Evolutionary conservation across 176 grass and related monocot genomes (phyloP).

Genomic region (Triticum dicoccoides): DNA sequence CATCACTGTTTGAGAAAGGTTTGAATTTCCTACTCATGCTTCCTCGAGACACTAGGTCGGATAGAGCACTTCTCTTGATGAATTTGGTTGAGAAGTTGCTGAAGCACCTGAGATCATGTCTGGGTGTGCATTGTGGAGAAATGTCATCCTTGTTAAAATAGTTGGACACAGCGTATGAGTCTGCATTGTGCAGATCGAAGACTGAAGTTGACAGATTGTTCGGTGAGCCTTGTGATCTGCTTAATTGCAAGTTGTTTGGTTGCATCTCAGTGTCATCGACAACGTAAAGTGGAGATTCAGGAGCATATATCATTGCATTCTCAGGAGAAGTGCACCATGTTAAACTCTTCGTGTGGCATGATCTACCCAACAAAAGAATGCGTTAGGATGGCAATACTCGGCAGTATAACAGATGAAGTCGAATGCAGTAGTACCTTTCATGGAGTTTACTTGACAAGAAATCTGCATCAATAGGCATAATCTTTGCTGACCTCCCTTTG

Average conservation of each 20-base stretch:
- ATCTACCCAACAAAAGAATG: slow-evolving; percentile 33
- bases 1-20: slow-evolving; percentile 57
- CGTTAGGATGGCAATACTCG: background rate
- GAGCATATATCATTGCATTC: slow-evolving; percentile 52
- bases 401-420: background rate
- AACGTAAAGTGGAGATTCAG: slow-evolving; percentile 46
- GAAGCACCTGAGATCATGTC: slow-evolving; percentile 75
- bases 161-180: slow-evolving; percentile 35
- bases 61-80: slow-evolving; percentile 51
- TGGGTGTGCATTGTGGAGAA: slow-evolving; percentile 49
- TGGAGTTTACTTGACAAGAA: slow-evolving; percentile 55
- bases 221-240: slow-evolving; percentile 53
- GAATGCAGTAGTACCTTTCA: slow-evolving; percentile 66
- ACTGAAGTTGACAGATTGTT: slow-evolving; percentile 59
- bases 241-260: slow-evolving; percentile 48
- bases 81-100: slow-evolving; percentile 85
- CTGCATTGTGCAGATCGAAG: slow-evolving; percentile 49
- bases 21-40: slow-evolving; percentile 72
- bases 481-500: slow-evolving; percentile 59
- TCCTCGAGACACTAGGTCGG: slow-evolving; percentile 60
- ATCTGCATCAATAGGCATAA: slow-evolving; percentile 56
- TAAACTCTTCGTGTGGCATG: slow-evolving; percentile 58
- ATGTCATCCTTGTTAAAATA: slow-evolving; percentile 40
- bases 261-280: slow-evolving; percentile 31
- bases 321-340: slow-evolving; percentile 56